Evolutionary conservation across 257 asterid species (phyloP), one percentile per base, ranked within the genome.

Genomic region (Plantago major): DNA sequence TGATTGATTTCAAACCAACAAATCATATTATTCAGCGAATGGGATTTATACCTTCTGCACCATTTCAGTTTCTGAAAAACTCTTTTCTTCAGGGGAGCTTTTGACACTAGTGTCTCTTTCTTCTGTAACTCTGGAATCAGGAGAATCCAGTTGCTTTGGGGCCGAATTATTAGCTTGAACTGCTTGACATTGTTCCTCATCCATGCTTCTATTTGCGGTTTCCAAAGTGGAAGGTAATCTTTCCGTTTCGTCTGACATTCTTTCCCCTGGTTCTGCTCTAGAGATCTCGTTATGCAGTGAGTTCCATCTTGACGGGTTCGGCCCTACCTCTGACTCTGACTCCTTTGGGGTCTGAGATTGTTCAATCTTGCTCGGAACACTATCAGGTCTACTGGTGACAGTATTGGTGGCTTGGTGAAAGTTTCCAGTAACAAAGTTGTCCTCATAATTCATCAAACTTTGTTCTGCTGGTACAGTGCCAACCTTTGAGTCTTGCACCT

Each of bases 21-120:
- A 14, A 11, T 37, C 13, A 37, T 52, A 11, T 47, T n/a, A 38
- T 42, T 62, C 42, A 16, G 48, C 9, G 1, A 6, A n/a, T 46
- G 64, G 55, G 66, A 53, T 46, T 10, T 22, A 43, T 80, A 88
- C 94, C 95, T 77, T 66, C n/a, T 71, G 58, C n/a, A 7, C 53
- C 60, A 26, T 70, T 62, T 74, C 71, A 8, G 76, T 40, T 58
- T 67, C 67, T 10, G 67, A 66, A 66, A 62, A 64, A 74, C 47
- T 38, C 66, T 53, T 73, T 50, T 68, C 63, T 15, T 49, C 66
- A 26, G 66, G 61, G 14, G 79, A 74, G 68, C 77, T 68, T 58
- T 70, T 64, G 68, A 71, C 58, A 72, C 74, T 16, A 65, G 73
- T 72, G 66, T 67, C 71, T 69, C 48, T 64, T 67, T 65, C 81